Evolutionary conservation across 2,329 filamentous ascomycete species (phyloP).

Genomic region (Dactylonectria estremocensis): DNA sequence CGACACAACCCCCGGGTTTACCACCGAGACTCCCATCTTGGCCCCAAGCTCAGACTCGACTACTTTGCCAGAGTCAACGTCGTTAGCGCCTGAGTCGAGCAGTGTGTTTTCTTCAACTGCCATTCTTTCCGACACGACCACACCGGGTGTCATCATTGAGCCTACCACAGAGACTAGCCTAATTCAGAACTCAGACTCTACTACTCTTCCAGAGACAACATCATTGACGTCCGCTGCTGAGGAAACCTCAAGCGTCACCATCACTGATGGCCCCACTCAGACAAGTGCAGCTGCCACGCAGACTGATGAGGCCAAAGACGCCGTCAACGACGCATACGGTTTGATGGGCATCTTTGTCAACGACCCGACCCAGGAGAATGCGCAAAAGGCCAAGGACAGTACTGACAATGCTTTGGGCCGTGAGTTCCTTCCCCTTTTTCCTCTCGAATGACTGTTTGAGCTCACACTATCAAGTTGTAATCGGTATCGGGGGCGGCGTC

Average conservation of each 20-base stretch:
- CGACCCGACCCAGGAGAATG: slow-evolving; percentile 20
- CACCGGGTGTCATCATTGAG: neutral
- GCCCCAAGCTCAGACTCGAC: neutral
- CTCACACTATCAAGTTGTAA: neutral
- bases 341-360: slow-evolving; percentile 1
- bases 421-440: neutral
- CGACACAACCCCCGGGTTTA: neutral
- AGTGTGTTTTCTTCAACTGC: neutral
- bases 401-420: slow-evolving; percentile 6
- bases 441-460: neutral
- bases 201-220: neutral
- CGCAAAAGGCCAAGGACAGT: slow-evolving; percentile 16
- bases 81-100: neutral
- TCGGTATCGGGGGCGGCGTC: slow-evolving; percentile 3
- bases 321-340: slow-evolving; percentile 6
- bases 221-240: neutral
- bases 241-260: neutral
- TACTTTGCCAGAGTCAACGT: neutral
- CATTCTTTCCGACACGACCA: neutral
- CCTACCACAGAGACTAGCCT: neutral
- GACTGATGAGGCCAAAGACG: slow-evolving; percentile 15
- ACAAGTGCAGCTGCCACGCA: neutral
- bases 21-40: neutral
- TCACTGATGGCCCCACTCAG: slow-evolving; percentile 3
- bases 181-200: neutral